Evolutionary conservation across 306 rosid genomes (phyloP).

Genomic region (Cicer yamashitae): DNA sequence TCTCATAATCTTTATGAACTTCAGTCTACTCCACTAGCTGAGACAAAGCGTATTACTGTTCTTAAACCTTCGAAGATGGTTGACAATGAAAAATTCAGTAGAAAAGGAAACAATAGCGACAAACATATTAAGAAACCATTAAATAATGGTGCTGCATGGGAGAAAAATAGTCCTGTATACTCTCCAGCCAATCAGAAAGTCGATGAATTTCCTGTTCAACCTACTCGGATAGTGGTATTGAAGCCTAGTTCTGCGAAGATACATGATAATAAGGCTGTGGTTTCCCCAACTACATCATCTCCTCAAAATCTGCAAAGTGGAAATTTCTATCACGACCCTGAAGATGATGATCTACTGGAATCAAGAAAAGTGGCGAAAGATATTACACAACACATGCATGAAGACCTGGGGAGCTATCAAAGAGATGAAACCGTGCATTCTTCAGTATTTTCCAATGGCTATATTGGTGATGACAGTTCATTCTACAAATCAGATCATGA

Average conservation of each 20-base stretch:
- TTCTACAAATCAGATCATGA: constrained; percentile 83
- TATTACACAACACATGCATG: constrained; percentile 62
- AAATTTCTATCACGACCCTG: constrained; percentile 57
- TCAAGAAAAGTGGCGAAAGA: constrained; percentile 65
- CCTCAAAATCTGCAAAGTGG: constrained; percentile 61
- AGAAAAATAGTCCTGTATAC: constrained; percentile 54
- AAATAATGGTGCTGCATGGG: constrained; percentile 57
- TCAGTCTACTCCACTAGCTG: constrained; percentile 66
- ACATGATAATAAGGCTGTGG: constrained; percentile 65
- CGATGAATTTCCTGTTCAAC: constrained; percentile 71
- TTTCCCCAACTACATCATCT: constrained; percentile 65
- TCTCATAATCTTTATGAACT: constrained; percentile 74
- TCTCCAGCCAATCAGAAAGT: constrained; percentile 58
- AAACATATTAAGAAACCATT: constrained; percentile 57
- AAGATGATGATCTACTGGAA: constrained; percentile 63
- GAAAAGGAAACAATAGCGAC: constrained; percentile 57
- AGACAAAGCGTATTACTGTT: constrained; percentile 92
- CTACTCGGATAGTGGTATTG: constrained; percentile 95
- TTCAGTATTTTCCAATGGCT: constrained; percentile 84
- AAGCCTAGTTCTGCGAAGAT: constrained; percentile 82
- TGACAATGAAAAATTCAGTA: constrained; percentile 55
- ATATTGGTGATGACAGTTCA: constrained; percentile 94
- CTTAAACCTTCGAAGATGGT: constrained; percentile 90
- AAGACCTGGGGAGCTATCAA: constrained; percentile 58
- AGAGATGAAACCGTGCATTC: constrained; percentile 79